phyloP scores from a whole-genome alignment of 805 yeast species.

The Candida ipomoeae region DNA sequence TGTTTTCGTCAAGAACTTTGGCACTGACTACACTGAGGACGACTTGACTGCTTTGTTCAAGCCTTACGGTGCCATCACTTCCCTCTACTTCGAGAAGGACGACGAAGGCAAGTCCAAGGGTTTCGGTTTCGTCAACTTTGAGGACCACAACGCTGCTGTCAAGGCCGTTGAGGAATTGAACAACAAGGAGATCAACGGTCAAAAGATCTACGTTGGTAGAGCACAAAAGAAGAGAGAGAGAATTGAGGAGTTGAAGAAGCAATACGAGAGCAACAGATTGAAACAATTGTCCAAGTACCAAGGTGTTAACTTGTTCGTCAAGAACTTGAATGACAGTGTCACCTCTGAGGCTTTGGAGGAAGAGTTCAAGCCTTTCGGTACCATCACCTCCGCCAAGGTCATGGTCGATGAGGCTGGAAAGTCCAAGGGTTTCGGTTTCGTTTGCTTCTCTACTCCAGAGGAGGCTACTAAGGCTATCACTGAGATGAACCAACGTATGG shows the following conservation, averaged over 20 bases:
- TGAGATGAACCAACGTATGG: slow-evolving; percentile 97
- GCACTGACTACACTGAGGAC: slow-evolving; percentile 61
- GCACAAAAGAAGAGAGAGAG: slow-evolving; percentile 99
- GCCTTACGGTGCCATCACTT: slow-evolving; percentile 76
- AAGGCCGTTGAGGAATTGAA: slow-evolving; percentile 90
- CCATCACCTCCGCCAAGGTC: slow-evolving; percentile 92
- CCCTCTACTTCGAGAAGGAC: slow-evolving; percentile 75
- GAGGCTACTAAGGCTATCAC: slow-evolving; percentile 98
- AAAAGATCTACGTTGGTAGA: slow-evolving; percentile 90
- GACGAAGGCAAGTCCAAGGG: slow-evolving; percentile 88
- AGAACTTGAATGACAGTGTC: slow-evolving; percentile 91
- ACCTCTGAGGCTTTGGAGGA: slow-evolving; percentile 89
- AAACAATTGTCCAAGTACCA: slow-evolving; percentile 93
- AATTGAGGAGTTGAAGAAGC: slow-evolving; percentile 89
- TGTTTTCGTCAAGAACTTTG: slow-evolving; percentile 90
- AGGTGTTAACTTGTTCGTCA: slow-evolving; percentile 94
- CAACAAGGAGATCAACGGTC: slow-evolving; percentile 80
- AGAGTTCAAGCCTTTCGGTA: slow-evolving; percentile 90
- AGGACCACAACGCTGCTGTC: slow-evolving; percentile 79
- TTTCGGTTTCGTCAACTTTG: slow-evolving; percentile 93
- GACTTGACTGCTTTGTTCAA: slow-evolving; percentile 70
- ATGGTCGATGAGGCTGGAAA: slow-evolving; percentile 93
- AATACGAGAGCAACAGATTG: slow-evolving; percentile 85
- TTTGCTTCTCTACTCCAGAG: slow-evolving; percentile 95
- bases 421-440: slow-evolving; percentile 98